Conservation (phyloP, 306 rosid genomes). For the Rosa persica region DNA sequence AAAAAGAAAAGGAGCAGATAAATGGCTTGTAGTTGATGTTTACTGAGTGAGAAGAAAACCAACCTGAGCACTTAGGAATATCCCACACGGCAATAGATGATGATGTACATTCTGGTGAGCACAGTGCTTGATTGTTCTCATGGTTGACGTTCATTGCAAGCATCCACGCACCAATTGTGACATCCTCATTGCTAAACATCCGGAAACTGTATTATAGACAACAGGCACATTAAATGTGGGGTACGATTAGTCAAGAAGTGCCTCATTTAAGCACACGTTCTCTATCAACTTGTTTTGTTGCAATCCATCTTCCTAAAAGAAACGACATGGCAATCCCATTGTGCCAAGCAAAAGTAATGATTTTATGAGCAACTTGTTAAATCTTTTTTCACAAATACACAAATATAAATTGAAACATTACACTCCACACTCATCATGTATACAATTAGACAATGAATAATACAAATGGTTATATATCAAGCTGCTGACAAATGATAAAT, state of each 20-base stretch:
- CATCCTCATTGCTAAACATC: constrained; percentile 99
- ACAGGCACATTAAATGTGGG: constrained; percentile 22
- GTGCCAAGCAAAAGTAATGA: neutral
- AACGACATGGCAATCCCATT: neutral
- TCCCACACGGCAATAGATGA: constrained; percentile 96
- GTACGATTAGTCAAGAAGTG: neutral
- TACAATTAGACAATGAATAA: neutral
- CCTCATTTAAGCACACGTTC: neutral
- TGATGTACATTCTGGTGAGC: constrained; percentile 62
- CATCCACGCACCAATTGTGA: constrained; percentile 99
- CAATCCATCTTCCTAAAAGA: neutral
- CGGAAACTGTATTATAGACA: constrained; percentile 65
- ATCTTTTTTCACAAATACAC: neutral
- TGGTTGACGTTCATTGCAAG: constrained; percentile 97
- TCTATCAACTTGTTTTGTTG: neutral
- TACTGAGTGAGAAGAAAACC: constrained; percentile 30
- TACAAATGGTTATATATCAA: neutral
- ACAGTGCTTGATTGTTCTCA: constrained; percentile 71
- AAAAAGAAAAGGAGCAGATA: neutral
- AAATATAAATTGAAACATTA: neutral
- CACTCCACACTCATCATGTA: neutral
- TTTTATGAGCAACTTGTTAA: neutral
- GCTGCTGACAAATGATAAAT: neutral
- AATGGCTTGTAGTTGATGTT: constrained; percentile 8
- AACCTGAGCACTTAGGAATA: constrained; percentile 97